Percentiles rank a stretch among this genome's conserved stretches.
Conservation (phyloP, 2,329 filamentous ascomycete genomes). For the Periconia sp. region DNA sequence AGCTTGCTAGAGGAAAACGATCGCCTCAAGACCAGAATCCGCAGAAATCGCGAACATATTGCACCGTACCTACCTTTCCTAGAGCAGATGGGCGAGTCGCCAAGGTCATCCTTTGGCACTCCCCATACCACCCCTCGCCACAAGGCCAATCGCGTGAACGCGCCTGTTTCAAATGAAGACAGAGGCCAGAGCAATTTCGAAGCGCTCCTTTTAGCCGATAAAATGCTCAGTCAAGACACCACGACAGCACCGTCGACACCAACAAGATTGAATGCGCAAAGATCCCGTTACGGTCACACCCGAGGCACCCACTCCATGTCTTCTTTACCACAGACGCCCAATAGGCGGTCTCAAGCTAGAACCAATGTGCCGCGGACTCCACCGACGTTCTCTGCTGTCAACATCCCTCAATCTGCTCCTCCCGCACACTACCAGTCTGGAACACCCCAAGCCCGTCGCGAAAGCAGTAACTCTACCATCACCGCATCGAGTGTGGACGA, state of each 20-base stretch:
- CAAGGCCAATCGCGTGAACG: slow-evolving; percentile 28
- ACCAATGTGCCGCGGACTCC: slow-evolving; percentile 56
- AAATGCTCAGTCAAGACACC: slow-evolving; percentile 77
- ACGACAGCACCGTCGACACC: slow-evolving; percentile 76
- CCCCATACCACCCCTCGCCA: slow-evolving; percentile 51
- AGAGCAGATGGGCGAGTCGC: slow-evolving; percentile 56
- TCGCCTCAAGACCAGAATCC: slow-evolving; percentile 78
- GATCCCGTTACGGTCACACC: slow-evolving; percentile 63
- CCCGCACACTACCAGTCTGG: slow-evolving; percentile 37
- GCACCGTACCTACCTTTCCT: slow-evolving; percentile 52
- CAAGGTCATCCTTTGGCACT: slow-evolving; percentile 59
- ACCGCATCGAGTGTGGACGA: slow-evolving; percentile 44
- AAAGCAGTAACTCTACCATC: slow-evolving; percentile 67
- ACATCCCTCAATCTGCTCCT: slow-evolving; percentile 46
- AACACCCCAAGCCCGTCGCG: slow-evolving; percentile 49
- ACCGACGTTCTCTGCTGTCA: slow-evolving; percentile 32
- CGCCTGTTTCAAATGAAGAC: slow-evolving; percentile 50
- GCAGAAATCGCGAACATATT: slow-evolving; percentile 86
- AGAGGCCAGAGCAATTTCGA: slow-evolving; percentile 69
- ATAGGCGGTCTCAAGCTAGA: slow-evolving; percentile 58
- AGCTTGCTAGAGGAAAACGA: slow-evolving; percentile 74
- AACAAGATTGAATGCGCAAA: slow-evolving; percentile 51
- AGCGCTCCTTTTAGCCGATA: slow-evolving; percentile 71
- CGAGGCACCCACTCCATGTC: slow-evolving; percentile 82
- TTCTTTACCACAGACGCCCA: slow-evolving; percentile 77